Evolutionary conservation across 495 filamentous ascomycete genomes (phyloP).

Genomic region (Hypoxylon fuscum): DNA sequence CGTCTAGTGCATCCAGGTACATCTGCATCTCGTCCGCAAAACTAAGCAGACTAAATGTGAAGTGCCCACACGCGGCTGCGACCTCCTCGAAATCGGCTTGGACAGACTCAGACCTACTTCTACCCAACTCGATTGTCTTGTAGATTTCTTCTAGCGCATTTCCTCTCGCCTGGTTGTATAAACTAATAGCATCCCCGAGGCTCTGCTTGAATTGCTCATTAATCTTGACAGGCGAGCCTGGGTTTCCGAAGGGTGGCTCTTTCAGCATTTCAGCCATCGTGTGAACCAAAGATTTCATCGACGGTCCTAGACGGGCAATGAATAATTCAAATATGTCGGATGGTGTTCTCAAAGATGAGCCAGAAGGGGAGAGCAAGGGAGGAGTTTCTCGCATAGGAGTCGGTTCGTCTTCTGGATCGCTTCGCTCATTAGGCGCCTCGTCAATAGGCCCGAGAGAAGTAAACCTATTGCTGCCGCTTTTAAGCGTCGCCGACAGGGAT

Average conservation of each 20-base stretch:
- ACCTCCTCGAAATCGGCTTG: conserved; percentile 97
- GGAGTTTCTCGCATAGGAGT: conserved; percentile 15
- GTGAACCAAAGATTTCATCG: conserved; percentile 93
- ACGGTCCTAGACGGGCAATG: conserved; percentile 85
- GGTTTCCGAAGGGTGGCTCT: conserved; percentile 80
- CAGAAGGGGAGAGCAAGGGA: conserved; percentile 27
- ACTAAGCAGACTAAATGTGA: conserved; percentile 85
- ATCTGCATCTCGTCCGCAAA: conserved; percentile 89
- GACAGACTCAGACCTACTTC: conserved; percentile 70
- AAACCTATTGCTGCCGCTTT: conserved; percentile 41
- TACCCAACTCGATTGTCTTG: conserved; percentile 73
- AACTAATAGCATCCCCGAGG: conserved; percentile 76
- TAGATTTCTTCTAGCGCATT: conserved; percentile 82
- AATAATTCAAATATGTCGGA: conserved; percentile 88
- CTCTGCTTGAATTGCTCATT: conserved; percentile 82
- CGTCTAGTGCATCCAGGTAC: conserved; percentile 84
- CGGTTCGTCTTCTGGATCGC: conserved; percentile 53
- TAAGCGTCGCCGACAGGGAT: conserved; percentile 45
- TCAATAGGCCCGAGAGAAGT: conserved; percentile 68
- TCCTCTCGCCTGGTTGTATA: conserved; percentile 78
- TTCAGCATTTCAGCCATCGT: conserved; percentile 89
- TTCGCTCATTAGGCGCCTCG: conserved; percentile 70
- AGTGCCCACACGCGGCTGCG: conserved; percentile 93
- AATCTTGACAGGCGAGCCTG: conserved; percentile 72
- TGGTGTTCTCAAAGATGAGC: conserved; percentile 59